Evolutionary conservation across 192 early-diverging fungal genomes (phyloP), one percentile per base, ranked within the genome.

Genomic region (Kappamyces sp.): DNA sequence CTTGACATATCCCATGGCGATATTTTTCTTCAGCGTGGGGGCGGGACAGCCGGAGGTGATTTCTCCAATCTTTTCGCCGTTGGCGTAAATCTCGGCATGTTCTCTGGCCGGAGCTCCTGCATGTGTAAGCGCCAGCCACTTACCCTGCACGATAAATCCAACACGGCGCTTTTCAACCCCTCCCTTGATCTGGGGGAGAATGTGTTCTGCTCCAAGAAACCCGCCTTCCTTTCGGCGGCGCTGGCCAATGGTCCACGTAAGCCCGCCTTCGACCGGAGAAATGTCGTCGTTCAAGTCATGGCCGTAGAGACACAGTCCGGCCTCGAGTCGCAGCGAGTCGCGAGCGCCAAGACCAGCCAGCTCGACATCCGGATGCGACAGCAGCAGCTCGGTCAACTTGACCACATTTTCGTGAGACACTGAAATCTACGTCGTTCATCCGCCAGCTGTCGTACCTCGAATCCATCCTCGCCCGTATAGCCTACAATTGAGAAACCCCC

Each of bases 391-490:
- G 36, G 90, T 84, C 47, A 98, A 73, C 46, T 62, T 64, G 12
- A 80, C 79, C 7, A 82, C 82, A 36, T 89, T 85, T 53, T 66
- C 63, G 42, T 88, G 83, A 12, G 91, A 86, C 43, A 98, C 85
- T 7, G 90, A 92, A 63, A 98, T 86, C 88, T 87, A 47, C 6
- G 6, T 40, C 32, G 12, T 52, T 4, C 15, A 60, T 34, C 34
- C 37, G 15, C 8, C 52, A 53, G 32, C 53, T 40, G 5, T 37
- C 62, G 36, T 58, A 90, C 86, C 72, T 98, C 96, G 66, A 99
- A 97, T 8, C 96, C 96, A 74, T 99, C 96, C 74, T 99, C 96
- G 58, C 96, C 96, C 58, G 96, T 99, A 78, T 99, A 99, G 23
- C 23, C 23, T 23, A 23, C 23, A 23, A 23, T 0, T 23, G 23